Conservation (phyloP, 331 rosid genomes). For the Malus hybrid region DNA sequence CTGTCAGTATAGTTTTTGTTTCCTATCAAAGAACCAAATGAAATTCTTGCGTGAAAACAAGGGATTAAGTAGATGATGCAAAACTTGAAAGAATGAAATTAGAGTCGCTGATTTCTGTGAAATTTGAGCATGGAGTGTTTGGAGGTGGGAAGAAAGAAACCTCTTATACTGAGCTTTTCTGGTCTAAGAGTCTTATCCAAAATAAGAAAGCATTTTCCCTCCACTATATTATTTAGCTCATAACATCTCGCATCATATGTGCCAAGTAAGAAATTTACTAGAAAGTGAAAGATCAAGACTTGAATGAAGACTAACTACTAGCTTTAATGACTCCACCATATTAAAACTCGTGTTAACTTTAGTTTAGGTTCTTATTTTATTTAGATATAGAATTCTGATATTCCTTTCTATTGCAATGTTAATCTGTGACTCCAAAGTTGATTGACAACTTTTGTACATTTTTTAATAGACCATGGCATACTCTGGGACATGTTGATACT, state of each 20-base stretch:
- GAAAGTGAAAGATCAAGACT: neutral
- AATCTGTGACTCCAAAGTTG: neutral
- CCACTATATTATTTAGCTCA: neutral
- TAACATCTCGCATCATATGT: neutral
- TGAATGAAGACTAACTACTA: neutral
- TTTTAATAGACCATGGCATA: constrained; percentile 70
- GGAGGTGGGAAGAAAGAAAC: neutral
- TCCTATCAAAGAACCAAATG: neutral
- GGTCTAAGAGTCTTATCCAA: neutral
- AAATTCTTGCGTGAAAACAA: neutral
- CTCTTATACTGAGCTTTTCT: neutral
- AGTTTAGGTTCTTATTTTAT: neutral
- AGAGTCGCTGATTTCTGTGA: neutral
- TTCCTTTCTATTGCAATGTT: neutral
- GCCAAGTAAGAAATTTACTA: neutral
- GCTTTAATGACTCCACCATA: neutral
- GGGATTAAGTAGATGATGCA: neutral
- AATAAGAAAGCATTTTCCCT: neutral
- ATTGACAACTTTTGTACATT: constrained; percentile 18
- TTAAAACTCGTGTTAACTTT: neutral
- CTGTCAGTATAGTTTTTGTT: neutral
- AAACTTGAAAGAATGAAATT: neutral
- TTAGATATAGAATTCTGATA: neutral
- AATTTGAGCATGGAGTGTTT: neutral
- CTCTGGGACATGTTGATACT: constrained; percentile 83